Base-by-base conservation (phyloP, 2,329 filamentous ascomycete species). In the Atkinsonella hypoxylon region DNA sequence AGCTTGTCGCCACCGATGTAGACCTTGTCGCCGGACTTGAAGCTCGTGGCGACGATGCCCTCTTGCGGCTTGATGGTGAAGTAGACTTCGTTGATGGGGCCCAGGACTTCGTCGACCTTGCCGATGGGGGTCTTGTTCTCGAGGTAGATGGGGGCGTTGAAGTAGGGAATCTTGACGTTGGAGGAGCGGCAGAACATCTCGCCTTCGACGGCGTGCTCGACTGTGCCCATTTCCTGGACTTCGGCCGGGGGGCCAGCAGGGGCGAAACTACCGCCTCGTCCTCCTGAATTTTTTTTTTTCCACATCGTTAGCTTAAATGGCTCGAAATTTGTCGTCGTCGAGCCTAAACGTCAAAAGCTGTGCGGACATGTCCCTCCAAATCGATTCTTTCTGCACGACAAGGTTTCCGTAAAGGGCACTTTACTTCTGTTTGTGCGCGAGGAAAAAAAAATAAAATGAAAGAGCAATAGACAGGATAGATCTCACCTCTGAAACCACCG, bases 11-110 rank as follows among this genome's bases (percentile, higher is more conserved):
- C 81, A 61, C 85, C 87, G 64, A 97, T 95, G 76, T 83, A 98
- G 73, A 98, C 94, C 74, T 94, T 95, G 77, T 97, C 93, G 66
- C 93, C 93, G 56, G 83, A 73, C 76, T 96, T 95, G 83, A 97
- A 98, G 40, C 87, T 93, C 53, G 83, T 81, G 55, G 93, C 89
- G 70, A 95, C 87, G 68, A 98, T 97, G 61, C 93, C 93, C 67
- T 97, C 91, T 67, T 89, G 83, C 50, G 91, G 90, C 75, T 97
- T 97, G 70, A 98, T 86, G 63, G 91, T 97, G 78, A 98, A 98
- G 77, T 86, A 95, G 63, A 97, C 88, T 71, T 96, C 86, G 78
- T 95, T 97, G 71, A 98, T 87, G 56, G 93, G 91, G 52, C 93
- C 93, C 60, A 98, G 84, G 59, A 98, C 87, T 74, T 98, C 93